These are phyloP conservation scores for Setaria italica DNA, from an alignment of 202 grass and related monocot genomes.

Conservation along the genomic window DNA sequence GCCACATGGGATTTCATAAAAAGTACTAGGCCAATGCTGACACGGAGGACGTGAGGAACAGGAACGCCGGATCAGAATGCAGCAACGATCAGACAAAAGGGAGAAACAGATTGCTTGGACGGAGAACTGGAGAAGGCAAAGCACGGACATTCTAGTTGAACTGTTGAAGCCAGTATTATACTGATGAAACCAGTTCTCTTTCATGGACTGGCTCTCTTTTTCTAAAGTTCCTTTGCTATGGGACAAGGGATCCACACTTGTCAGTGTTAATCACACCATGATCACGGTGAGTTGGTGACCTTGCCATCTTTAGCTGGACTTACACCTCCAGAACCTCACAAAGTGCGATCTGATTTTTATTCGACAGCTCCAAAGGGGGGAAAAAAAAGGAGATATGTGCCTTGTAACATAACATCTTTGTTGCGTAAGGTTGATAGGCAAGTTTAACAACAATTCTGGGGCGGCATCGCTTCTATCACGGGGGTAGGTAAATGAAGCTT, in stretches of 20 bases:
- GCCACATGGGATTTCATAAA: too few species aligned
- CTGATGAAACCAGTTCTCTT: too few species aligned
- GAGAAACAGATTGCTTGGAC: too few species aligned
- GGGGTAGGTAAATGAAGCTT: conserved; percentile 37
- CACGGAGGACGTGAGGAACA: too few species aligned
- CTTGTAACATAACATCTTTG: background rate
- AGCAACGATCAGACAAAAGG: too few species aligned
- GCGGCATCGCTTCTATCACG: background rate
- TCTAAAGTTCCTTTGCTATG: background rate
- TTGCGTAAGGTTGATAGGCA: conserved; percentile 24
- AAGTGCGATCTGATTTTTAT: background rate
- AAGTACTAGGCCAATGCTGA: too few species aligned
- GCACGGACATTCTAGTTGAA: too few species aligned
- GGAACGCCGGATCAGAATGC: too few species aligned
- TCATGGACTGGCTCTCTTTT: too few species aligned
- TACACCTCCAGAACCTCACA: background rate
- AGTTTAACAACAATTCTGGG: conserved; percentile 41
- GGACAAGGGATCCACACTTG: background rate
- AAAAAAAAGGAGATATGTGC: background rate
- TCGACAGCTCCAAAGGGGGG: background rate
- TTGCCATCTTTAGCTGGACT: background rate
- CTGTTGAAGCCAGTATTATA: too few species aligned
- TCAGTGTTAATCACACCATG: background rate
- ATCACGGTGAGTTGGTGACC: background rate
- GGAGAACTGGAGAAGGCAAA: too few species aligned